Base-by-base conservation (phyloP, 108 stramenopile species). In the Nannochloropsis salina region DNA sequence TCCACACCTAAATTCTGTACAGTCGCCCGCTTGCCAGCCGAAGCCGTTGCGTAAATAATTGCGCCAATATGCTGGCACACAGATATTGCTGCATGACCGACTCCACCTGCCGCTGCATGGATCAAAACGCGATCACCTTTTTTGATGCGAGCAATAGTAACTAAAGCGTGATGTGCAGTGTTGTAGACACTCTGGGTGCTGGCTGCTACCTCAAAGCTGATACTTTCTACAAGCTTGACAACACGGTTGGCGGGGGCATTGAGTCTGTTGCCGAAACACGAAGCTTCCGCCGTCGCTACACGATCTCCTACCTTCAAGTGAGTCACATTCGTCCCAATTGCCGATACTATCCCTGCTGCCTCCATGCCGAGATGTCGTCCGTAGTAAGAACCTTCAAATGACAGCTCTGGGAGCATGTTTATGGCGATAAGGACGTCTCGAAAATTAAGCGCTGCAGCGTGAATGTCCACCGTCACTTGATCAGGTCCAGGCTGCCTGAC, bases 131-230 rank as follows among this genome's bases (percentile, higher is more conserved):
- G 42, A 43, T 82, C 44, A 21, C 82, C 82, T 20, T 45, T 43
- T 20, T 45, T 43, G 44, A 82, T 82, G 44, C 44, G 42, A 82
- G 82, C 82, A 43, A 44, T 82, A 20, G 15, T 45, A 21, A 82
- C 21, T 21, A 82, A 45, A 5, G 82, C 82, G 21, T 82, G 44
- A 21, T 82, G 44, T 21, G 44, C 82, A 20, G 82, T 82, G 82
- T 43, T 44, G 82, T 82, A 82, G 20, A 82, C 82, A 82, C 42
- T 45, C 20, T 43, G 82, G 15, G 44, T 82, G 44, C 44, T 82
- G 15, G 44, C 42, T 9, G 82, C 82, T 20, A 44, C 82, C 82
- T 82, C 82, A 44, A 82, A 45, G 21, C 44, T 44, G 44, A 82
- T 43, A 74, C 61, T 74, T 15, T 74, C 61, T 15, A 74, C 61